These are phyloP conservation scores for Huntiella abstrusa DNA, from an alignment of 2,329 filamentous ascomycete genomes.

Conservation along the genomic window DNA sequence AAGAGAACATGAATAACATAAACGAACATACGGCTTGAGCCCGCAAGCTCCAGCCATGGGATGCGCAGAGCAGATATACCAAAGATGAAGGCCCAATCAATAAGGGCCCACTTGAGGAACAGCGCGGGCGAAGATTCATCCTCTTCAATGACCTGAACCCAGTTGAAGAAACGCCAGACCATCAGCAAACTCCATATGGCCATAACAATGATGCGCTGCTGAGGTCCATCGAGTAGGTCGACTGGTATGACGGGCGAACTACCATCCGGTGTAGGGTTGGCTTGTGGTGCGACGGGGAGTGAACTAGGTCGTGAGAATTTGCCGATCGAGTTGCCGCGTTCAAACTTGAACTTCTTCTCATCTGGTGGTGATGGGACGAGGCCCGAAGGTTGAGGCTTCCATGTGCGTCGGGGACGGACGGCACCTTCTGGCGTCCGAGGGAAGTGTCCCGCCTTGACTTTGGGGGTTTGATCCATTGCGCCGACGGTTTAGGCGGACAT, in stretches of 20 bases:
- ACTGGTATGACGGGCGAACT: conserved; percentile 57
- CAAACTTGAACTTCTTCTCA: conserved; percentile 3
- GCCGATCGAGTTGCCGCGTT: background rate
- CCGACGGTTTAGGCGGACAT: conserved; percentile 3
- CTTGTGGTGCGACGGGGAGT: conserved; percentile 30
- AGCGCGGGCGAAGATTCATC: conserved; percentile 75
- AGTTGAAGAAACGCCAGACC: conserved; percentile 78
- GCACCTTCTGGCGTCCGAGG: conserved; percentile 10
- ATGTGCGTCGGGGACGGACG: conserved; percentile 10
- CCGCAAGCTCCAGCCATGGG: conserved; percentile 89
- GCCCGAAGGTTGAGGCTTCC: conserved; percentile 6
- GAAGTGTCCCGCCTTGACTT: conserved; percentile 10
- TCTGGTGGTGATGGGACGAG: conserved; percentile 5
- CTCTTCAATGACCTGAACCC: conserved; percentile 56
- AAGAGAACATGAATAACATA: conserved; percentile 54
- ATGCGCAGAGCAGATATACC: conserved; percentile 73
- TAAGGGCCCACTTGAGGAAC: conserved; percentile 81
- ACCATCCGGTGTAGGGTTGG: conserved; percentile 14
- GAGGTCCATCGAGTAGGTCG: conserved; percentile 68
- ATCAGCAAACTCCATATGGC: conserved; percentile 60
- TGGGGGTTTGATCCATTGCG: conserved; percentile 11
- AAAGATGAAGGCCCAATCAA: conserved; percentile 77
- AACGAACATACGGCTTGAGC: conserved; percentile 48
- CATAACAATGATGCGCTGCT: conserved; percentile 72
- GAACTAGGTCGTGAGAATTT: conserved; percentile 13